Evolutionary conservation across 129 eudicot genomes (phyloP).

Genomic region (Ambrosia artemisiifolia): DNA sequence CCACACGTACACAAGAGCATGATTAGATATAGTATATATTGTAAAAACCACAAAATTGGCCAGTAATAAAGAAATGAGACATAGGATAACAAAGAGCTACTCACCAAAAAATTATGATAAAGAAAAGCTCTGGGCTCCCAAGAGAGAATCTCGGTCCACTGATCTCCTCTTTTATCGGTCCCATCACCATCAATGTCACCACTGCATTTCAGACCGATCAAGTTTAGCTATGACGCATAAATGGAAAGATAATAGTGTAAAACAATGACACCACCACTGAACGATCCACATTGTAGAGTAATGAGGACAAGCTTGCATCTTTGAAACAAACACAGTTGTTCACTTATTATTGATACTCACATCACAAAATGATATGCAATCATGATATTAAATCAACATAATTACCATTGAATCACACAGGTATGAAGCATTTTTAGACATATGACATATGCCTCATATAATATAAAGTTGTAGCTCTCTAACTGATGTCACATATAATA

Average conservation of each 20-base stretch:
- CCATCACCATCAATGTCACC: conserved; percentile 41
- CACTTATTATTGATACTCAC: not conserved
- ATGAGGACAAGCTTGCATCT: not conserved
- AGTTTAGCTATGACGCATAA: conserved; percentile 14
- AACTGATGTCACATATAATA: no score
- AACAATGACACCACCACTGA: not conserved
- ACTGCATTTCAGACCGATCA: conserved; percentile 34
- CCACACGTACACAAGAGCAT: not conserved
- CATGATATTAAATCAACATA: not conserved
- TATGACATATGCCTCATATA: not conserved
- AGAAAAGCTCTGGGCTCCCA: conserved; percentile 98
- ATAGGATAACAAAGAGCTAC: conserved; percentile 1
- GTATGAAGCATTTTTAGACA: not conserved
- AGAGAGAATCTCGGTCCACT: conserved; percentile 90
- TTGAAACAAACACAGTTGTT: not conserved
- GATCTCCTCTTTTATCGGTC: conserved; percentile 63
- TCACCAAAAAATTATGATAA: conserved; percentile 91
- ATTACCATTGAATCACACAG: not conserved
- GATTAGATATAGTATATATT: not conserved
- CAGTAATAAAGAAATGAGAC: not conserved
- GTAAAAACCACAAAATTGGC: not conserved
- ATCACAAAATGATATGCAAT: not conserved
- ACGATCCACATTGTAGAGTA: not conserved
- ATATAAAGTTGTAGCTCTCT: not conserved
- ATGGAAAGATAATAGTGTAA: not conserved